Base-by-base conservation (phyloP, 2,329 filamentous ascomycete genomes). In the Trichoderma oligosporum region DNA sequence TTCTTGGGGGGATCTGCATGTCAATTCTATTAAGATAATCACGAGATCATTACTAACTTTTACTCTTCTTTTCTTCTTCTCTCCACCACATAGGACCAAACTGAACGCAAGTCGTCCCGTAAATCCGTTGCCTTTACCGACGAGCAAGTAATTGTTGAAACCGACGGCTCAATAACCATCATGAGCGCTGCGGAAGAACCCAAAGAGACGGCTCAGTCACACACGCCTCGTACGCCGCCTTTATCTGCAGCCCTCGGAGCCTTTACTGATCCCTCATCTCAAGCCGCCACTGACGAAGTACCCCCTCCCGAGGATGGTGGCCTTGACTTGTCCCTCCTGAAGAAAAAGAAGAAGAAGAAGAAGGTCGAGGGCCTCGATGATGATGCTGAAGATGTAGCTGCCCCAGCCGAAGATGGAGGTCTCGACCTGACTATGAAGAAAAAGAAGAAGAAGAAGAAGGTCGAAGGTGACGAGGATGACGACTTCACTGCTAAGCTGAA, bases 51-150 rank as follows among this genome's bases (percentile, higher is more conserved):
- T 18, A 31, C 47, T 60, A 29, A 41, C 47, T 41, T 58, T 55
- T 55, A n/a, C n/a, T n/a, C n/a, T 62, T 51, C 58, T 48, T 58
- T 63, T 61, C 49, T 60, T 60, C 48, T 56, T 61, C 47, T 24
- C 61, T 49, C 59, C 66, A 64, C 60, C 52, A 44, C 59, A 49
- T 61, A 68, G 63, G 62, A 64, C 25, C 64, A 63, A 44, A 54
- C 71, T 66, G 81, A 86, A 67, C 82, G 82, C 71, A 91, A 89
- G 74, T 14, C 52, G 14, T 85, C 87, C 69, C 88, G 92, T 77
- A 96, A 97, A 78, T 95, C 91, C 45, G 93, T 97, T 69, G 87
- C 91, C 63, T 97, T 97, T 74, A 92, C 87, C 71, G 89, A 94
- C 75, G 89, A 90, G 69, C 84, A 90, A 67, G 83, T 89, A 64